Percentiles rank a stretch among this genome's conserved stretches.
Evolutionary conservation across 1,284 basidiomycete species (phyloP).

Genomic region (Apiotrichum gamsii): DNA sequence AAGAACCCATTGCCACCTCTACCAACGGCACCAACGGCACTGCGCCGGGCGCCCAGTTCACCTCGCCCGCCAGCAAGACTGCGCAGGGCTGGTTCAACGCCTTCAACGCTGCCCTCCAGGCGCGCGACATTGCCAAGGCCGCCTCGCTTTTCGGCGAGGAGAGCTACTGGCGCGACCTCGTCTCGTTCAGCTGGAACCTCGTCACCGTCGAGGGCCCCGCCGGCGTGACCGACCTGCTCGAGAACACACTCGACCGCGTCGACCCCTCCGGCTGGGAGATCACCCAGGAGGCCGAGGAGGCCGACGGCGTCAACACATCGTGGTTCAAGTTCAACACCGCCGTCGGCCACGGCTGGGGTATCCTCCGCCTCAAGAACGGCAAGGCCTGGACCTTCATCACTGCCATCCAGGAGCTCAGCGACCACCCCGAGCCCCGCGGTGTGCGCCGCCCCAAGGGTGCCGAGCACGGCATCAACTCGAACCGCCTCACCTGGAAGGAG

Average conservation of each 20-base stretch:
- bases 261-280: slow-evolving; percentile 4
- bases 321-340: slow-evolving; percentile 46
- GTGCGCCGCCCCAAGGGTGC: slow-evolving; percentile 16
- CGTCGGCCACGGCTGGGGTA: slow-evolving; percentile 30
- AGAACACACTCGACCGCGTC: slow-evolving; percentile 2
- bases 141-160: slow-evolving; percentile 67
- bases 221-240: slow-evolving; percentile 25
- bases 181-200: slow-evolving; percentile 59
- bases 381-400: slow-evolving; percentile 55
- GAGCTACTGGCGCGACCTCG: slow-evolving; percentile 55
- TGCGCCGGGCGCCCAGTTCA: neutral
- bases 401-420: slow-evolving; percentile 53
- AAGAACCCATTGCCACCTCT: slow-evolving; percentile 1
- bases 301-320: slow-evolving; percentile 11
- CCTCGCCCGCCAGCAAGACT: slow-evolving; percentile 1
- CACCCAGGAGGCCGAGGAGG: slow-evolving; percentile 29
- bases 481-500: slow-evolving; percentile 21
- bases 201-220: slow-evolving; percentile 53
- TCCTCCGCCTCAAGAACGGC: slow-evolving; percentile 44
- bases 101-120: slow-evolving; percentile 9
- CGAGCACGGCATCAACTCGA: slow-evolving; percentile 15
- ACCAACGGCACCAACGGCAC: neutral
- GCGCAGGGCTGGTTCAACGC: slow-evolving; percentile 11
- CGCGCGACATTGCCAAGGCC: slow-evolving; percentile 77
- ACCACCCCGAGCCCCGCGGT: slow-evolving; percentile 48